Percentiles rank a stretch among this genome's conserved stretches.
Conservation (phyloP, 805 yeast genomes). For the Cyberlindnera subsufficiens region DNA sequence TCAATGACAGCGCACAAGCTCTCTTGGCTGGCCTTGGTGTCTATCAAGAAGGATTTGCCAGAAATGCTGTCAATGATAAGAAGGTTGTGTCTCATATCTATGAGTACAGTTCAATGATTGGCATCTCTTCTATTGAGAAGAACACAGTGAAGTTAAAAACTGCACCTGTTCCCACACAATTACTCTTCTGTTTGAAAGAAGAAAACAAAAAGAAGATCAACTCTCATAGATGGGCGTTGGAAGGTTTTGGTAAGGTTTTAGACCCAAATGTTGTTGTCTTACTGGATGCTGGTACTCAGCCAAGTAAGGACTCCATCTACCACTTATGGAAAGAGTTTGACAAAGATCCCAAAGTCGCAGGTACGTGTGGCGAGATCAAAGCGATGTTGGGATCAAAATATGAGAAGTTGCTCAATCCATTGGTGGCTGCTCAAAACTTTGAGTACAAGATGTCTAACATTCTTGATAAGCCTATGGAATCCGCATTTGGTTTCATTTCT, state of each 20-base stretch:
- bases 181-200: constrained; percentile 86
- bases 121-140: constrained; percentile 61
- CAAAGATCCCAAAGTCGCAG: constrained; percentile 75
- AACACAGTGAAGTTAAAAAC: constrained; percentile 63
- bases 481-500: constrained; percentile 88
- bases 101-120: constrained; percentile 90
- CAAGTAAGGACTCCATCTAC: constrained; percentile 77
- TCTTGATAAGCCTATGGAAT: constrained; percentile 92
- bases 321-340: constrained; percentile 86
- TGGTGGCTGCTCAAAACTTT: constrained; percentile 94
- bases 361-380: constrained; percentile 96
- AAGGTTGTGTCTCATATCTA: constrained; percentile 83
- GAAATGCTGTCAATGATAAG: constrained; percentile 77
- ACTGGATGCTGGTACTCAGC: constrained; percentile 93
- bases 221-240: constrained; percentile 95
- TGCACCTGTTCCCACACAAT: constrained; percentile 75
- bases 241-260: constrained; percentile 79
- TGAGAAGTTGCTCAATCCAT: constrained; percentile 62
- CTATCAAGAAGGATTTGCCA: constrained; percentile 94
- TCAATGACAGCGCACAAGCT: constrained; percentile 73
- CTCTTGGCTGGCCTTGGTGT: constrained; percentile 82
- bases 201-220: constrained; percentile 85
- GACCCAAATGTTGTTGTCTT: constrained; percentile 80
- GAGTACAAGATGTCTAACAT: constrained; percentile 95
- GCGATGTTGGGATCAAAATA: constrained; percentile 69